These are phyloP conservation scores for Cadophora malorum DNA, from an alignment of 2,329 filamentous ascomycete species.

Conservation along the genomic window DNA sequence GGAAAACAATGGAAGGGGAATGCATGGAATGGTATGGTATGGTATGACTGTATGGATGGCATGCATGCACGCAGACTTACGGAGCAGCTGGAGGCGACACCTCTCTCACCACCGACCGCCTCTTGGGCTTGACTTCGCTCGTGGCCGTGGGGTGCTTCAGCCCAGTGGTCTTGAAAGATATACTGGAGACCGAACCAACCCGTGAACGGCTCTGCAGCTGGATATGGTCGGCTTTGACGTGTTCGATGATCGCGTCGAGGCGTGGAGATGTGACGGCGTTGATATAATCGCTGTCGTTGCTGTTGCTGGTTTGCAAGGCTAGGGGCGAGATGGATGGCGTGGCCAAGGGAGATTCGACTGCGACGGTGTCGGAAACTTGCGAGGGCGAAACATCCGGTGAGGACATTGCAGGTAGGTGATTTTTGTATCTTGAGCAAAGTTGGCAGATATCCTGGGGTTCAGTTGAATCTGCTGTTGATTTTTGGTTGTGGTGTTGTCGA, in stretches of 20 bases:
- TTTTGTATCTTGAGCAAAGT: background rate
- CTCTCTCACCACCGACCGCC: slow-evolving; percentile 39
- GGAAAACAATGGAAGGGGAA: background rate
- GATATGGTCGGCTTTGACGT: slow-evolving; percentile 42
- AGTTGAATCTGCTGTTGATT: slow-evolving; percentile 26
- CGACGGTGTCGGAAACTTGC: slow-evolving; percentile 22
- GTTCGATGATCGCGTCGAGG: slow-evolving; percentile 44
- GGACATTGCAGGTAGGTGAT: slow-evolving; percentile 17
- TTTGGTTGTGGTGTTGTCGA: slow-evolving; percentile 17
- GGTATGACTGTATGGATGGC: background rate
- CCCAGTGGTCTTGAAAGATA: slow-evolving; percentile 40
- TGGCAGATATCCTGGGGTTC: slow-evolving; percentile 19
- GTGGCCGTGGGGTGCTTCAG: slow-evolving; percentile 26
- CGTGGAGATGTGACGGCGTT: slow-evolving; percentile 32
- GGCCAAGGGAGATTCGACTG: slow-evolving; percentile 28
- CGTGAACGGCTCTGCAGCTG: slow-evolving; percentile 25
- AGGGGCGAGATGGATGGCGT: slow-evolving; percentile 37
- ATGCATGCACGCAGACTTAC: slow-evolving; percentile 40
- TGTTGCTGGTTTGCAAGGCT: slow-evolving; percentile 23
- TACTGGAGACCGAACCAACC: slow-evolving; percentile 37
- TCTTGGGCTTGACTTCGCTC: slow-evolving; percentile 27
- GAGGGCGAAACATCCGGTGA: slow-evolving; percentile 25
- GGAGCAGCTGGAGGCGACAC: slow-evolving; percentile 48
- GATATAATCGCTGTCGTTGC: slow-evolving; percentile 23
- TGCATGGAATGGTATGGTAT: background rate